These are phyloP conservation scores for Cyclotella baltica DNA, from an alignment of 108 stramenopile genomes.

Conservation along the genomic window DNA sequence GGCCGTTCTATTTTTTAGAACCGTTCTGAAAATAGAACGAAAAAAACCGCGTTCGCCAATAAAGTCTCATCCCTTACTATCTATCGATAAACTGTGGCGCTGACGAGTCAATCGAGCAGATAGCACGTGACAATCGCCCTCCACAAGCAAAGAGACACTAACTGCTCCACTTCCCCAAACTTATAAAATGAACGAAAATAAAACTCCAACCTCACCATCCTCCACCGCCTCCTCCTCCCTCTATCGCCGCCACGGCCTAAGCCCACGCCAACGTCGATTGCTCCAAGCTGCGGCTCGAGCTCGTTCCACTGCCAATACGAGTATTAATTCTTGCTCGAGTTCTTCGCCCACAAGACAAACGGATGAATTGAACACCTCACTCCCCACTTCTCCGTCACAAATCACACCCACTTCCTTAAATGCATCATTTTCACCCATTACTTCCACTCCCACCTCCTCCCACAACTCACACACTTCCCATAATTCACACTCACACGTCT, in stretches of 20 bases:
- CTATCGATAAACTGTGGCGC: no score
- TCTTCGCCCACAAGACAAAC: neutral
- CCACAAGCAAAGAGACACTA: neutral
- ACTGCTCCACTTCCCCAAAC: neutral
- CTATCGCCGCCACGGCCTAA: slow-evolving; percentile 24
- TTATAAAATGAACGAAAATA: no score
- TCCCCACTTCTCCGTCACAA: neutral
- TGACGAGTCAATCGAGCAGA: no score
- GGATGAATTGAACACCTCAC: neutral
- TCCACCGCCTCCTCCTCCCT: slow-evolving; percentile 22
- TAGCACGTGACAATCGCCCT: no score
- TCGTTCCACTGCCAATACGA: neutral
- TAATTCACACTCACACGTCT: neutral
- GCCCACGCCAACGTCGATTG: slow-evolving; percentile 32
- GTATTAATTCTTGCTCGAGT: no score
- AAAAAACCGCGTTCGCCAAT: no score
- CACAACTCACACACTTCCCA: neutral
- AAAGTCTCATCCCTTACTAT: no score
- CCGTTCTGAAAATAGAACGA: no score
- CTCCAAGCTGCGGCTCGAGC: slow-evolving; percentile 39
- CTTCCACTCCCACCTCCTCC: neutral
- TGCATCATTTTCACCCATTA: neutral
- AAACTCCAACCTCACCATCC: slow-evolving; percentile 1
- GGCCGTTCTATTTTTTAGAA: no score
- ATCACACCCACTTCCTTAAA: neutral